Conservation (phyloP, 768 basidiomycete genomes). For the Agaricus subrufescens region DNA sequence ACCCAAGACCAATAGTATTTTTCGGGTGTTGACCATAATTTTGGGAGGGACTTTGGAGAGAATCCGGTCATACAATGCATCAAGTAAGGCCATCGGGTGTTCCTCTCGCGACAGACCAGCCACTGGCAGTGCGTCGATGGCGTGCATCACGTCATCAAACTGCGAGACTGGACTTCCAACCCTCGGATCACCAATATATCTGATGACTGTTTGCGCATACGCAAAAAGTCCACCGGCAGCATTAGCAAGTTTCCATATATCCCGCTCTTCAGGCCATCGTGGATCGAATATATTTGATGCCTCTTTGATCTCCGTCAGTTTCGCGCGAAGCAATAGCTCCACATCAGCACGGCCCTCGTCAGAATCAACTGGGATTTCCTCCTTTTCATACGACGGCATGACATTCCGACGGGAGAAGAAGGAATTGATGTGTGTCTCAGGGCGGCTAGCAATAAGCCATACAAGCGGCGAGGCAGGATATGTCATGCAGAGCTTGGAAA, state of each 20-base stretch:
- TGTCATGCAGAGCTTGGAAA: background rate
- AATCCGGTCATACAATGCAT: constrained; percentile 5
- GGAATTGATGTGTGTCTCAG: background rate
- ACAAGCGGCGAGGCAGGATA: background rate
- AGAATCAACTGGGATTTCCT: background rate
- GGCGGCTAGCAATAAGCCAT: constrained; percentile 1
- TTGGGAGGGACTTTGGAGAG: background rate
- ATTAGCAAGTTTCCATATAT: background rate
- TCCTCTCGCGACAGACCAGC: background rate
- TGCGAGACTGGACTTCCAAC: background rate
- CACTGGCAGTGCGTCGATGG: background rate
- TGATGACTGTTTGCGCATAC: background rate
- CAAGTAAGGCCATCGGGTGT: constrained; percentile 5
- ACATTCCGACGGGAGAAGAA: background rate
- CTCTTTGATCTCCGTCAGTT: background rate
- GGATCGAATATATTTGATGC: background rate
- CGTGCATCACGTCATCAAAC: background rate
- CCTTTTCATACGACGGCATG: background rate
- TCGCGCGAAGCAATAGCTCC: background rate
- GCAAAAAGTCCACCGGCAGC: background rate
- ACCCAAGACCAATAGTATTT: background rate
- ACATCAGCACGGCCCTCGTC: background rate
- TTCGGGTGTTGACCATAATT: background rate
- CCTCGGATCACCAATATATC: background rate
- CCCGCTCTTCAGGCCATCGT: background rate